Evolutionary conservation across 2,329 filamentous ascomycete genomes (phyloP).

Genomic region (Plenodomus lindquistii): DNA sequence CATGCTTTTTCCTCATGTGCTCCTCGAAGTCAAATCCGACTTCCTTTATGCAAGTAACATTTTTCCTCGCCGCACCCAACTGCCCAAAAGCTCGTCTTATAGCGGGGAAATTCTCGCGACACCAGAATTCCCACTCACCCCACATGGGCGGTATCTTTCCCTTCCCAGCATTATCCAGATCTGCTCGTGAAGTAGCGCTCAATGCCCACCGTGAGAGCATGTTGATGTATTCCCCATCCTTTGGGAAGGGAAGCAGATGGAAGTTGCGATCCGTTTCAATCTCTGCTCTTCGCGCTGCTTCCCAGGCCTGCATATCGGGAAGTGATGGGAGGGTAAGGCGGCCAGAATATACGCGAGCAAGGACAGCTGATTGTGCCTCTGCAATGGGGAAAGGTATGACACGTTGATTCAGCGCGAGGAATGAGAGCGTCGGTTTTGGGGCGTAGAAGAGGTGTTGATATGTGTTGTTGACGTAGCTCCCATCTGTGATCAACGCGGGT

Average conservation of each 20-base stretch:
- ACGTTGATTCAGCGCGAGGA: constrained; percentile 75
- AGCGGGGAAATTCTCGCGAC: constrained; percentile 66
- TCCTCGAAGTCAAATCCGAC: constrained; percentile 68
- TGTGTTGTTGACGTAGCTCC: constrained; percentile 69
- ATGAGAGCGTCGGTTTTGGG: constrained; percentile 75
- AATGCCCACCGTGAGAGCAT: constrained; percentile 65
- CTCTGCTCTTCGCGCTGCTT: constrained; percentile 48
- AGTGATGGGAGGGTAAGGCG: constrained; percentile 65
- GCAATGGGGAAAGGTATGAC: constrained; percentile 86
- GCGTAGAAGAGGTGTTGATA: constrained; percentile 82
- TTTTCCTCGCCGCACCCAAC: constrained; percentile 59
- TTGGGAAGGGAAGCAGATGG: constrained; percentile 61
- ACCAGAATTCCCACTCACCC: constrained; percentile 73
- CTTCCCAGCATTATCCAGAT: constrained; percentile 48
- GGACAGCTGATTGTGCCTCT: constrained; percentile 76
- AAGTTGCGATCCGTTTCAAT: constrained; percentile 56
- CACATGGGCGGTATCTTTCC: constrained; percentile 74
- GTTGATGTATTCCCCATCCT: constrained; percentile 73
- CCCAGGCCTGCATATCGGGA: constrained; percentile 72
- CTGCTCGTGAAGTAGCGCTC: constrained; percentile 45
- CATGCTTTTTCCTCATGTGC: constrained; percentile 7
- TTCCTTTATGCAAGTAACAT: constrained; percentile 68
- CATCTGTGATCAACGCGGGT: constrained; percentile 67
- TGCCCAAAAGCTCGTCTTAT: constrained; percentile 74
- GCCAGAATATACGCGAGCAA: constrained; percentile 78